Evolutionary conservation across 495 filamentous ascomycete genomes (phyloP).

Genomic region (Letharia columbiana): DNA sequence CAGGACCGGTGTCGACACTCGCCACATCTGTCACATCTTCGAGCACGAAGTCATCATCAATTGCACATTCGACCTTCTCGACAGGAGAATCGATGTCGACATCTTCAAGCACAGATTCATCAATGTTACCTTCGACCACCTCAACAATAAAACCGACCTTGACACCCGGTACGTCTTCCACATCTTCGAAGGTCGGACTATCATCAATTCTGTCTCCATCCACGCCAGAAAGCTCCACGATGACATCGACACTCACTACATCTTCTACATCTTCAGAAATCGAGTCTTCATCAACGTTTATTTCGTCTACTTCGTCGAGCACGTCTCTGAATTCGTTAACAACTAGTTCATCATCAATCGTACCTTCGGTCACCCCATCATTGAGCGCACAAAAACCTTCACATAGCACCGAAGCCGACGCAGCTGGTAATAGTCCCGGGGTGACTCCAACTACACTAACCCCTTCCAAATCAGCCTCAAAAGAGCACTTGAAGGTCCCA

Average conservation of each 20-base stretch:
- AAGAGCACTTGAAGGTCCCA: background rate
- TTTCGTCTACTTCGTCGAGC: no score
- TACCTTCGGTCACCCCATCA: background rate
- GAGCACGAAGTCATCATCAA: background rate
- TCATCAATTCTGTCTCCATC: background rate
- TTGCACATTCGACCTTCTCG: background rate
- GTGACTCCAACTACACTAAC: background rate
- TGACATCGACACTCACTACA: background rate
- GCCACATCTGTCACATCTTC: no score
- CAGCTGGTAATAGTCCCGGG: background rate
- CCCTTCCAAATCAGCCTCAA: background rate
- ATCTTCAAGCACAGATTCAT: background rate
- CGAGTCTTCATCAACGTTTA: background rate
- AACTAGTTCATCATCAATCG: background rate
- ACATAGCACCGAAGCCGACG: background rate
- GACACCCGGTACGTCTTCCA: background rate
- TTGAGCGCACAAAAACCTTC: background rate
- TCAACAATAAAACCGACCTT: background rate
- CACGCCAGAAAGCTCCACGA: background rate
- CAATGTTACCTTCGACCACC: background rate
- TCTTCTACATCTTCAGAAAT: background rate
- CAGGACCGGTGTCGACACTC: no score
- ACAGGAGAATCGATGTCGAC: background rate
- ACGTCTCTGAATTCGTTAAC: no score
- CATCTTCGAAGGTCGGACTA: background rate